Percentiles rank a stretch among this genome's conserved stretches.
phyloP scores from a whole-genome alignment of 768 basidiomycete genomes.

The Calocybe gangraenosa region DNA sequence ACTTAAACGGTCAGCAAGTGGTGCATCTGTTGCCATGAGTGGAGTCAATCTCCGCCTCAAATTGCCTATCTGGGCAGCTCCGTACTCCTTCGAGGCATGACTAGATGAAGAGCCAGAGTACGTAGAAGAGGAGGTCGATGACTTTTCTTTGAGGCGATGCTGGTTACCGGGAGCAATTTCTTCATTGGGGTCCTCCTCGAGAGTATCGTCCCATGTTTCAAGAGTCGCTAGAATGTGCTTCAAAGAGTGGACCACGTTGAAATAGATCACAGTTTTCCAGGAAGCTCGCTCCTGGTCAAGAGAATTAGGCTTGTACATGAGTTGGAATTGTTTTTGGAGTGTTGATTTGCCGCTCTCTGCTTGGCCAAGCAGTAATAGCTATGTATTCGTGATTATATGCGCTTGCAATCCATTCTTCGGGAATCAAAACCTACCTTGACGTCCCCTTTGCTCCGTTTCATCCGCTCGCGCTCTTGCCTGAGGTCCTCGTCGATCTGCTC shows the following conservation, averaged over 20 bases:
- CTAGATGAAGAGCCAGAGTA: slow-evolving; percentile 24
- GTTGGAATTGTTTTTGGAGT: slow-evolving; percentile 75
- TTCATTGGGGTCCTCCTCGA: slow-evolving; percentile 44
- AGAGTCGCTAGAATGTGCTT: slow-evolving; percentile 64
- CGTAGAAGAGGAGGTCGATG: slow-evolving; percentile 36
- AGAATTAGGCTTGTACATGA: slow-evolving; percentile 74
- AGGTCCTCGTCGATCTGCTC: slow-evolving; percentile 83
- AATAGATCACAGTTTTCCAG: slow-evolving; percentile 73
- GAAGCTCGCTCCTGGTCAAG: slow-evolving; percentile 66
- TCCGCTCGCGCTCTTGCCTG: slow-evolving; percentile 59
- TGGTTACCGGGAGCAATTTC: slow-evolving; percentile 24
- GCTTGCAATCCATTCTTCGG: slow-evolving; percentile 13
- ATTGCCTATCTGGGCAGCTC: slow-evolving; percentile 41
- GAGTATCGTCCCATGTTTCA: slow-evolving; percentile 57
- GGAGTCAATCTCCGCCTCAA: slow-evolving; percentile 58
- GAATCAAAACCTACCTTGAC: slow-evolving; percentile 50
- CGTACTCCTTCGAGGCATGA: slow-evolving; percentile 23
- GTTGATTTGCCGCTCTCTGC: slow-evolving; percentile 79
- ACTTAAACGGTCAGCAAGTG: slow-evolving; percentile 68
- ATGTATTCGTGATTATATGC: slow-evolving; percentile 32
- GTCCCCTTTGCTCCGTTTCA: slow-evolving; percentile 65
- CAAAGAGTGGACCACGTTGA: slow-evolving; percentile 70
- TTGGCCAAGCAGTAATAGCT: slow-evolving; percentile 75
- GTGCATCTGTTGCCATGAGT: slow-evolving; percentile 55
- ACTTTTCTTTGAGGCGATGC: slow-evolving; percentile 33